Conservation (phyloP, 148 eudicot genomes). For the Camellia granthamiana region DNA sequence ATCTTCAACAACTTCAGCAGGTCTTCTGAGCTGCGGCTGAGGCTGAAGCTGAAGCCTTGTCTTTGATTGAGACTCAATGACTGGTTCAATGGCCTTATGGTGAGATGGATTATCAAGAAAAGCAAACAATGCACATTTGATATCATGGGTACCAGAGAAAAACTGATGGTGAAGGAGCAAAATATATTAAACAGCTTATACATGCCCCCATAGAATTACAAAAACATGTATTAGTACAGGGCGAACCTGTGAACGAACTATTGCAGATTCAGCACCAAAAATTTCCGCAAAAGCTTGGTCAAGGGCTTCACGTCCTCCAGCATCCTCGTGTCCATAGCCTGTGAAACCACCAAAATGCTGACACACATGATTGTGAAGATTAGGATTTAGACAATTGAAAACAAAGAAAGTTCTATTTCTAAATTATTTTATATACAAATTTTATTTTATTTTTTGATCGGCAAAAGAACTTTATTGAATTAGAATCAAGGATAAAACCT, state of each 20-base stretch:
- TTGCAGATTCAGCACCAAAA: constrained; percentile 73
- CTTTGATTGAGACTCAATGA: too few relatives aligned
- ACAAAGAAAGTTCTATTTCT: too few relatives aligned
- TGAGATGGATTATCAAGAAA: constrained; percentile 26
- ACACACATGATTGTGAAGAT: constrained; percentile 7
- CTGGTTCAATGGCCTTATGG: too few relatives aligned
- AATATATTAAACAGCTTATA: constrained; percentile 6
- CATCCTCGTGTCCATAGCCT: constrained; percentile 93
- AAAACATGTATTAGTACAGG: not conserved
- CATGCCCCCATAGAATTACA: not conserved
- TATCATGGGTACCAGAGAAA: constrained; percentile 65
- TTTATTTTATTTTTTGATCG: too few relatives aligned
- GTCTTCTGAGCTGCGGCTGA: too few relatives aligned
- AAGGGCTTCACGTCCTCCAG: constrained; percentile 94
- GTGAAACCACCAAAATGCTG: constrained; percentile 93
- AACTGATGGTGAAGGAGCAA: too few relatives aligned
- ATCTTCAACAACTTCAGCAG: too few relatives aligned
- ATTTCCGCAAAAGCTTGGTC: constrained; percentile 86
- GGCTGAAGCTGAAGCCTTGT: too few relatives aligned
- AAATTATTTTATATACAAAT: too few relatives aligned
- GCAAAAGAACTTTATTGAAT: too few relatives aligned
- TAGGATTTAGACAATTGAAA: not conserved
- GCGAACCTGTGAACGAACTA: constrained; percentile 35
- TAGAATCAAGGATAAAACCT: too few relatives aligned
- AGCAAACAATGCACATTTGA: constrained; percentile 95